Percentiles rank a stretch among this genome's conserved stretches.
phyloP scores from a whole-genome alignment of 1,139 yeast genomes.

The Lodderomyces theae region DNA sequence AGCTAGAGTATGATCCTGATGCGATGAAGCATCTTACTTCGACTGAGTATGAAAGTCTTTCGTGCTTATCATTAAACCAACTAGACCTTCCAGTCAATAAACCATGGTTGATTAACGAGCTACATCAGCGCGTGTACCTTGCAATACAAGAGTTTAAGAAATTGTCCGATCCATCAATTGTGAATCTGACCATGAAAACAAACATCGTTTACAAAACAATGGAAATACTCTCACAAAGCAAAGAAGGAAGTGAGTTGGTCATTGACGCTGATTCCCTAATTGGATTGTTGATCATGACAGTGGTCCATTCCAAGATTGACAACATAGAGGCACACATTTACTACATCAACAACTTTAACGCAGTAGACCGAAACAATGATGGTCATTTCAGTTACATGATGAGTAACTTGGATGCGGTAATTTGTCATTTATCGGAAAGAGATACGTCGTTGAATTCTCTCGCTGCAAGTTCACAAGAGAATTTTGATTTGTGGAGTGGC shows the following conservation, averaged over 20 bases:
- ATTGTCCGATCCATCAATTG: constrained; percentile 43
- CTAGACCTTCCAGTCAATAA: constrained; percentile 54
- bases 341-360: constrained; percentile 62
- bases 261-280: constrained; percentile 84
- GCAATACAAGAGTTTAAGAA: constrained; percentile 58
- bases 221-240: constrained; percentile 29
- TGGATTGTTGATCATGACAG: constrained; percentile 68
- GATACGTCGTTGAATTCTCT: constrained; percentile 38
- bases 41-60: constrained; percentile 40
- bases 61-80: constrained; percentile 66
- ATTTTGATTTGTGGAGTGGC: constrained; percentile 53
- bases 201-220: constrained; percentile 54
- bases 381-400: constrained; percentile 46
- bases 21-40: constrained; percentile 31
- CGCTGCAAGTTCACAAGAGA: constrained; percentile 42
- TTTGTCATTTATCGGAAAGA: constrained; percentile 52
- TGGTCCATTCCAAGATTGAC: constrained; percentile 60
- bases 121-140: constrained; percentile 47
- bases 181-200: constrained; percentile 54
- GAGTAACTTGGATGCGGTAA: constrained; percentile 81
- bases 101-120: constrained; percentile 38
- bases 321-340: constrained; percentile 62
- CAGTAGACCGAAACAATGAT: constrained; percentile 25
- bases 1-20: constrained; percentile 24
- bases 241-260: constrained; percentile 16